These are phyloP conservation scores for Allomyces macrogynus DNA, from an alignment of 192 early-diverging fungal genomes.

Conservation along the genomic window DNA sequence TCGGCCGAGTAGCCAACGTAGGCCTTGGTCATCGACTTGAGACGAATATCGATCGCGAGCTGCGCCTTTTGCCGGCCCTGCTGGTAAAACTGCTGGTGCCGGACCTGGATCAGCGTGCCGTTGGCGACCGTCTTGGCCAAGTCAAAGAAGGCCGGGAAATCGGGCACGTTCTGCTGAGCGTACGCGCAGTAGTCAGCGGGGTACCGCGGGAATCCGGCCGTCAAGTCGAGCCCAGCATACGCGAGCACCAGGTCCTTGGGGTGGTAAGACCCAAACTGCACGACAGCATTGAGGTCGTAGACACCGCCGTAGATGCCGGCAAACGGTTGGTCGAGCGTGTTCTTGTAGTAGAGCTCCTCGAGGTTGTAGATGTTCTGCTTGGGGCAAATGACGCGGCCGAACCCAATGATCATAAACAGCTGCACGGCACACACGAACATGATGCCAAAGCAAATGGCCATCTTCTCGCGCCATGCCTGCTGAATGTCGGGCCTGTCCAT, in stretches of 20 bases:
- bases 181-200: background rate
- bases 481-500: constrained; percentile 77
- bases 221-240: background rate
- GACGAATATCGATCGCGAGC: background rate
- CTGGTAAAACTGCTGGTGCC: background rate
- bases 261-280: constrained; percentile 26
- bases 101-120: background rate
- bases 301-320: constrained; percentile 60
- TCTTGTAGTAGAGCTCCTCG: constrained; percentile 36
- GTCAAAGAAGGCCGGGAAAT: background rate
- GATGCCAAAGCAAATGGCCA: constrained; percentile 65
- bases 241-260: background rate
- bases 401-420: constrained; percentile 75
- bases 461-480: constrained; percentile 92
- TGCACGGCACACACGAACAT: constrained; percentile 49
- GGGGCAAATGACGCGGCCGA: constrained; percentile 72
- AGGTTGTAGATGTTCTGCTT: constrained; percentile 40
- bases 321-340: constrained; percentile 30
- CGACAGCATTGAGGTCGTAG: constrained; percentile 13
- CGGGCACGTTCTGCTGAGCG: background rate
- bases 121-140: background rate
- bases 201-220: background rate
- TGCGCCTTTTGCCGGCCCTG: background rate
- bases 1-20: background rate
- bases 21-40: background rate